These are phyloP conservation scores for Neofusicoccum sp. DNA, from an alignment of 2,329 filamentous ascomycete genomes.

Conservation along the genomic window DNA sequence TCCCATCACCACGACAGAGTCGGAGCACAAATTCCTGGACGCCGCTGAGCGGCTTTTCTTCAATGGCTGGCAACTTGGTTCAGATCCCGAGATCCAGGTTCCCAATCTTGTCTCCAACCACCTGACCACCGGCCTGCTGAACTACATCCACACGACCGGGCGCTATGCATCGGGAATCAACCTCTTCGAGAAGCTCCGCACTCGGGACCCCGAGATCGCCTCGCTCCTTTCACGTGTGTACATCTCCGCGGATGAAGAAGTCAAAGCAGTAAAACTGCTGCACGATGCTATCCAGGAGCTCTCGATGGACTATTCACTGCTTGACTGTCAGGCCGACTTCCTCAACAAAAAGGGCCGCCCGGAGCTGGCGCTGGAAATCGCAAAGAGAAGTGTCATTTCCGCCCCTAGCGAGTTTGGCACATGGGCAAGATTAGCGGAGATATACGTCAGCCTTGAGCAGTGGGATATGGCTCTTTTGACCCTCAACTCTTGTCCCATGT, in stretches of 20 bases:
- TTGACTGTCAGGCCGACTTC: conserved; percentile 93
- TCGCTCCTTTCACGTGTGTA: conserved; percentile 89
- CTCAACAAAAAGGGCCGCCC: conserved; percentile 85
- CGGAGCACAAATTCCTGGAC: conserved; percentile 92
- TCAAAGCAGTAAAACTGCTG: conserved; percentile 87
- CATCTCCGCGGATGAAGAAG: conserved; percentile 94
- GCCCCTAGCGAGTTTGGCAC: conserved; percentile 97
- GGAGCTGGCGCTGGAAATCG: conserved; percentile 86
- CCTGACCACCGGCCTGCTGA: conserved; percentile 86
- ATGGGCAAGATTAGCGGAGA: conserved; percentile 90
- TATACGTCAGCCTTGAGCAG: conserved; percentile 91
- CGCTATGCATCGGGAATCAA: conserved; percentile 96
- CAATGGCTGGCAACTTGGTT: conserved; percentile 91
- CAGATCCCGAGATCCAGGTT: conserved; percentile 95
- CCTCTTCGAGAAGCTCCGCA: conserved; percentile 91
- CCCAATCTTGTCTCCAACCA: conserved; percentile 97
- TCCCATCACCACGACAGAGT: conserved; percentile 96
- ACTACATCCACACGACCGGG: conserved; percentile 94
- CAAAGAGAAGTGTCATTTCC: conserved; percentile 90
- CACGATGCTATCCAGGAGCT: conserved; percentile 87
- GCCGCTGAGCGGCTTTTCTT: conserved; percentile 96
- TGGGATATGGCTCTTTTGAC: conserved; percentile 96
- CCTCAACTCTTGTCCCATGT: conserved; percentile 98
- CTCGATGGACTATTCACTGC: conserved; percentile 96
- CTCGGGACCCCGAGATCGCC: conserved; percentile 89